These are phyloP conservation scores for Rhodotorula taiwanensis DNA, from an alignment of 768 basidiomycete species.

Conservation along the genomic window DNA sequence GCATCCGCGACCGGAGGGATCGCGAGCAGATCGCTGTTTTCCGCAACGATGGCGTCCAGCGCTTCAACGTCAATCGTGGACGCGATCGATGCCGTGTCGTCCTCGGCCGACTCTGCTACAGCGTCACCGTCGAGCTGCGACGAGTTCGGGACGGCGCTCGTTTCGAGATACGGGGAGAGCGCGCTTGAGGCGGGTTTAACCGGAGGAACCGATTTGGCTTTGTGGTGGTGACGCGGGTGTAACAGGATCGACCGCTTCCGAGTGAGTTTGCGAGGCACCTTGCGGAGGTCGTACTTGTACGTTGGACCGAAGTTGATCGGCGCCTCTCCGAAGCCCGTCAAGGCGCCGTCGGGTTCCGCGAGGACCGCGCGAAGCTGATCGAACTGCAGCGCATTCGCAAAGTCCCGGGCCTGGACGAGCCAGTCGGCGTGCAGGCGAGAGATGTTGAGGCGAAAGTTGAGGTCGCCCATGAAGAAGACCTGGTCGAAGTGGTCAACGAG, in stretches of 20 bases:
- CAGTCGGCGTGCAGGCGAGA: conserved; percentile 89
- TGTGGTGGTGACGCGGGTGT: background rate
- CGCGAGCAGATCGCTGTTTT: no score
- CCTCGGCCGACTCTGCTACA: conserved; percentile 16
- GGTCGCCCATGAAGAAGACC: conserved; percentile 80
- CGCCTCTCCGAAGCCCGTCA: conserved; percentile 72
- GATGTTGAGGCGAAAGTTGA: conserved; percentile 70
- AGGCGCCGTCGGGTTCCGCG: conserved; percentile 55
- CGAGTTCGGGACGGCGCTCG: conserved; percentile 3
- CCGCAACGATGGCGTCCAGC: no score
- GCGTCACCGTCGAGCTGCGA: background rate
- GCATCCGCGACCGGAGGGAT: background rate
- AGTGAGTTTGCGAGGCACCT: conserved; percentile 52
- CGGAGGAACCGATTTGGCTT: background rate
- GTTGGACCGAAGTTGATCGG: conserved; percentile 81
- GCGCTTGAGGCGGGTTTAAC: background rate
- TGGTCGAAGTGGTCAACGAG: conserved; percentile 83
- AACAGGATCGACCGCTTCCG: conserved; percentile 39
- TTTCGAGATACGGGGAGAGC: background rate
- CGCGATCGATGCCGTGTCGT: background rate
- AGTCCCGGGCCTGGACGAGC: conserved; percentile 79
- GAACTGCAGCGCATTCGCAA: conserved; percentile 74
- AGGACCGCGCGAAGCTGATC: conserved; percentile 80
- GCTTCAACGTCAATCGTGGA: no score
- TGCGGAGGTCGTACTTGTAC: conserved; percentile 72